phyloP scores from a whole-genome alignment of 805 yeast species.

The Lachancea waltii region DNA sequence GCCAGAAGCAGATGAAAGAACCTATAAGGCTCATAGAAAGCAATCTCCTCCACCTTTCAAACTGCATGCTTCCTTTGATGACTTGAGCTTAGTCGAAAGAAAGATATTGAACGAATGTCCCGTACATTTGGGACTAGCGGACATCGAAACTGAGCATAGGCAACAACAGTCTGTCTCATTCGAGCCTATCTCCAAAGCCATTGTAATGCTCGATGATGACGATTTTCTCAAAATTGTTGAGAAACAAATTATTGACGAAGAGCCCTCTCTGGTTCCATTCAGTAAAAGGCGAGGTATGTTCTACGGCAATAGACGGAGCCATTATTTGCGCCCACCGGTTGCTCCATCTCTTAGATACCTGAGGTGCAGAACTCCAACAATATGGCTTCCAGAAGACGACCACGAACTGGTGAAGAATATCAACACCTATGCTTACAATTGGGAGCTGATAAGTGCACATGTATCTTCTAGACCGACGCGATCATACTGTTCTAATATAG shows the following conservation, averaged over 20 bases:
- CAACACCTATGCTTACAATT: constrained; percentile 81
- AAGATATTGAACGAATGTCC: constrained; percentile 33
- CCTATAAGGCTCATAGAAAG: constrained; percentile 14
- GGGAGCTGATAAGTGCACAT: constrained; percentile 86
- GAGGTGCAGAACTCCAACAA: constrained; percentile 82
- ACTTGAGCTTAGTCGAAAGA: constrained; percentile 31
- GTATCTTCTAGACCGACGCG: constrained; percentile 59
- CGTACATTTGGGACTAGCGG: constrained; percentile 26
- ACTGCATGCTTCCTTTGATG: constrained; percentile 27
- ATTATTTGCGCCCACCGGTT: constrained; percentile 73
- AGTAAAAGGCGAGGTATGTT: constrained; percentile 40
- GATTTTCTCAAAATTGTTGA: constrained; percentile 52
- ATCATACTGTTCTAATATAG: constrained; percentile 79
- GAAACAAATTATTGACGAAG: constrained; percentile 42
- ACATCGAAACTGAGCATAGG: constrained; percentile 24
- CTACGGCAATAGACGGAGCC: constrained; percentile 46
- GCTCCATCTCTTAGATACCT: constrained; percentile 83
- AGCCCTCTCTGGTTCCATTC: constrained; percentile 31
- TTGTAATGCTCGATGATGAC: constrained; percentile 59
- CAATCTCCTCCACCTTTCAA: constrained; percentile 28
- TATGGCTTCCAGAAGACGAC: constrained; percentile 96
- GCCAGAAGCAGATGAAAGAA: constrained; percentile 31
- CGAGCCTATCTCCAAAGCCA: constrained; percentile 59
- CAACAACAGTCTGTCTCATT: constrained; percentile 24
- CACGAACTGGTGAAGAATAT: constrained; percentile 70